Conservation (phyloP, 148 eudicot species). For the Rhododendron ovatum region DNA sequence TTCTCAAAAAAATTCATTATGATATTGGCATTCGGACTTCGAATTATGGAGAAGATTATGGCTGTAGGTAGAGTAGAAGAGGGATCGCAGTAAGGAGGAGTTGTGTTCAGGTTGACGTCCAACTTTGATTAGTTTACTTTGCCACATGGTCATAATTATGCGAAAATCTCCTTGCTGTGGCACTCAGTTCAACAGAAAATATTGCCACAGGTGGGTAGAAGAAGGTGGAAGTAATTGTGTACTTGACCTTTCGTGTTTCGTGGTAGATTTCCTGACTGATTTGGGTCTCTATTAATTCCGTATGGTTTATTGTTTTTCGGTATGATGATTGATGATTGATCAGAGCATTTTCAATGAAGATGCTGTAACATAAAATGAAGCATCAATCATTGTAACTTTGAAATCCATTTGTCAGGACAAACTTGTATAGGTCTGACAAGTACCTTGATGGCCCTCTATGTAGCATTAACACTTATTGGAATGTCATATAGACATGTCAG, state of each 20-base stretch:
- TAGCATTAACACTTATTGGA: not conserved
- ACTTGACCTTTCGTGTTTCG: not conserved
- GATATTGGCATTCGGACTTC: not conserved
- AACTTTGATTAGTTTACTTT: not conserved
- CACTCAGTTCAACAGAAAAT: not conserved
- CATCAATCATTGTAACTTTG: not conserved
- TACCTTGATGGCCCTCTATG: not conserved
- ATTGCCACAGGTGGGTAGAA: conserved; percentile 1
- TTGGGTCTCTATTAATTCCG: not conserved
- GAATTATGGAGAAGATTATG: not conserved
- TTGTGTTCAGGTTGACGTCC: not conserved
- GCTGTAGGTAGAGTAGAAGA: conserved; percentile 3
- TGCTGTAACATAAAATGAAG: not conserved
- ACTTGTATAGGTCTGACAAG: not conserved
- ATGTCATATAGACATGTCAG: not conserved
- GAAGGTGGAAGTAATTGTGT: not conserved
- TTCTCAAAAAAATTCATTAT: not conserved
- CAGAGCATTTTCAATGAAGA: not conserved
- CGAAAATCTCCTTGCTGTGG: not conserved
- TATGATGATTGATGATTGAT: not conserved
- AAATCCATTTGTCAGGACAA: not conserved
- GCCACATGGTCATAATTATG: not conserved
- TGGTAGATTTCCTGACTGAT: not conserved
- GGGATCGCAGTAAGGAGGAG: not conserved
- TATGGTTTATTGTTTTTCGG: not conserved